Evolutionary conservation across 2,329 filamentous ascomycete species (phyloP), one percentile per base, ranked within the genome.

Genomic region (Tolypocladium tundrense): DNA sequence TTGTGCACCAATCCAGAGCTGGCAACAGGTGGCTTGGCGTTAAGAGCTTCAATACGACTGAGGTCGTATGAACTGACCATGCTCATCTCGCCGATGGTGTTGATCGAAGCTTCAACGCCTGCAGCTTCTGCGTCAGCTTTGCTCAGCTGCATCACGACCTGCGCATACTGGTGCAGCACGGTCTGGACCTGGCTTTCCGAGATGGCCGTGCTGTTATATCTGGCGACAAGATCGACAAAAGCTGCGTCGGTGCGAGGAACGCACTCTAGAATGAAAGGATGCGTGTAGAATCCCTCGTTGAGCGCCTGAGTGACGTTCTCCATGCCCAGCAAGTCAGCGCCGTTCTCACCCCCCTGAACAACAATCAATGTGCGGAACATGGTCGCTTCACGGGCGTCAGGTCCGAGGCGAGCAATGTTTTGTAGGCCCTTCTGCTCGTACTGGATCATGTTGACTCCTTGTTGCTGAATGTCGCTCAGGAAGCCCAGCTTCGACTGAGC

Each of bases 281-380:
- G 51, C 6, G 51, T 53, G 13, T 53, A 53, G 51, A 53, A 53
- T 7, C 51, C 51, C 24, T 53, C 51, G n/a, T 53, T 53, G 7
- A 53, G 51, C n/a, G 35, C 51, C 13, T 53, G 31, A 16, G 51
- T 53, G 7, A 40, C n/a, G 33, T 53, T 53, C 51, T 37, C 33
- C 51, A 53, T 53, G n/a, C 53, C 53, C 8, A 54, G 16, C 14
- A 41, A 54, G 53, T 54, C 53, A 5, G 37, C 37, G n/a, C 11
- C 3, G 21, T 54, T 42, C 21, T 51, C 6, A 31, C 37, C 42
- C 53, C 55, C 35, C 13, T 68, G 67, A 35, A 70, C 60, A 13
- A 68, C 65, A 3, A 71, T 57, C 10, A 70, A 42, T 4, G 60
- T 69, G 21, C 61, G 61, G 37, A 71, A 70, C 8, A 65, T 60